Conservation (phyloP, 2,329 filamentous ascomycete species). For the Ilyonectria destructans region DNA sequence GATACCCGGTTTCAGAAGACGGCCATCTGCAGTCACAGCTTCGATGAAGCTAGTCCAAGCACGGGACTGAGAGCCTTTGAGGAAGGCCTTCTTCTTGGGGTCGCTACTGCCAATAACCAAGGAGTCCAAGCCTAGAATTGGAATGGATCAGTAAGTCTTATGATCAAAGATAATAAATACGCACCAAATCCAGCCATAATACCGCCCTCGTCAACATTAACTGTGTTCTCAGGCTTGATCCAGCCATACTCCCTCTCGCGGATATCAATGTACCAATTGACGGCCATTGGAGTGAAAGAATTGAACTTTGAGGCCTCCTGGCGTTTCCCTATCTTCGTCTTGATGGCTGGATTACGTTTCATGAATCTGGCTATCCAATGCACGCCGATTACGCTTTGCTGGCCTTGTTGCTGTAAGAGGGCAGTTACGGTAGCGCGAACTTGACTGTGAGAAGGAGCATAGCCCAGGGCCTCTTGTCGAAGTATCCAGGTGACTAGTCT, state of each 20-base stretch:
- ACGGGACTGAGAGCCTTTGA: background rate
- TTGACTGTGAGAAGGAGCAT: constrained; percentile 30
- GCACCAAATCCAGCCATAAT: constrained; percentile 14
- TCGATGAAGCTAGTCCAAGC: background rate
- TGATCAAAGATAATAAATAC: background rate
- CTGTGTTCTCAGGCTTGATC: constrained; percentile 23
- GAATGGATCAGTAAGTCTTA: background rate
- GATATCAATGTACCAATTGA: too few relatives aligned
- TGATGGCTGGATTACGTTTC: too few relatives aligned
- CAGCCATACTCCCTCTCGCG: constrained; percentile 1
- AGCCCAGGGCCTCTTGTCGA: constrained; percentile 15
- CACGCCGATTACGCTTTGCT: background rate
- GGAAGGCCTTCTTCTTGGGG: background rate
- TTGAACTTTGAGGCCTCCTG: too few relatives aligned
- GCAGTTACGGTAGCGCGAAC: constrained; percentile 9
- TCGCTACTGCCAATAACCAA: background rate
- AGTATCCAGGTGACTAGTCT: too few relatives aligned
- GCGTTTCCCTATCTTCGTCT: too few relatives aligned
- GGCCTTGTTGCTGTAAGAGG: constrained; percentile 6
- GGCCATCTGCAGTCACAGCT: background rate
- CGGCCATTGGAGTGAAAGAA: too few relatives aligned
- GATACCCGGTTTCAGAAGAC: background rate
- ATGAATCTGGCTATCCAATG: too few relatives aligned
- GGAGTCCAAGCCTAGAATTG: background rate
- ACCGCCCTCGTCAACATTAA: constrained; percentile 22